phyloP scores from a whole-genome alignment of 1,139 yeast genomes.

The Taiozyma onychis region DNA sequence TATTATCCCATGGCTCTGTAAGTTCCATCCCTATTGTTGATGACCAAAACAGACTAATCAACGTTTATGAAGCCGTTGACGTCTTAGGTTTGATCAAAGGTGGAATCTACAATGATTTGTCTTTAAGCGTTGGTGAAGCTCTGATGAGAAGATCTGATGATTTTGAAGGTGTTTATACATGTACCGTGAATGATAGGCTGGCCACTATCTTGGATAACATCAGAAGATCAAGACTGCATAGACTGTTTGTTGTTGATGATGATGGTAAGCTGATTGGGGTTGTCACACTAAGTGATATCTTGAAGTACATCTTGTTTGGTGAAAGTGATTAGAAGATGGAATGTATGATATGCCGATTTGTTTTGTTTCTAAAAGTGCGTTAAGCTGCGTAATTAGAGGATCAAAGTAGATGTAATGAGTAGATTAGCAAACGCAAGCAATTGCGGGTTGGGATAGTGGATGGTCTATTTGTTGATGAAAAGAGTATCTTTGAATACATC shows the following conservation, averaged over 20 bases:
- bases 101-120: constrained; percentile 87
- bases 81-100: constrained; percentile 90
- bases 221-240: constrained; percentile 82
- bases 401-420: too few species aligned
- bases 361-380: not conserved
- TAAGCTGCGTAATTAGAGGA: too few species aligned
- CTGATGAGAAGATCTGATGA: constrained; percentile 91
- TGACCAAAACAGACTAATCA: constrained; percentile 59
- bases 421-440: too few species aligned
- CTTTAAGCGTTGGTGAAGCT: constrained; percentile 94
- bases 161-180: constrained; percentile 96
- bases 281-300: constrained; percentile 85
- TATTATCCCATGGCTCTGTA: constrained; percentile 72
- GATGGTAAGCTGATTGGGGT: constrained; percentile 75
- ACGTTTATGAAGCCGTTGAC: constrained; percentile 95
- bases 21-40: constrained; percentile 93
- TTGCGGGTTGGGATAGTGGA: too few species aligned
- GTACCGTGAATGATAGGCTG: constrained; percentile 81
- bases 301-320: constrained; percentile 74
- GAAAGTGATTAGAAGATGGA: constrained; percentile 30
- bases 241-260: constrained; percentile 88
- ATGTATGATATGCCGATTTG: not conserved
- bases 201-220: constrained; percentile 93
- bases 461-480: constrained; percentile 33
- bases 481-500: constrained; percentile 43